Conservation (phyloP, 768 basidiomycete genomes). For the Naematelia aurantialba region DNA sequence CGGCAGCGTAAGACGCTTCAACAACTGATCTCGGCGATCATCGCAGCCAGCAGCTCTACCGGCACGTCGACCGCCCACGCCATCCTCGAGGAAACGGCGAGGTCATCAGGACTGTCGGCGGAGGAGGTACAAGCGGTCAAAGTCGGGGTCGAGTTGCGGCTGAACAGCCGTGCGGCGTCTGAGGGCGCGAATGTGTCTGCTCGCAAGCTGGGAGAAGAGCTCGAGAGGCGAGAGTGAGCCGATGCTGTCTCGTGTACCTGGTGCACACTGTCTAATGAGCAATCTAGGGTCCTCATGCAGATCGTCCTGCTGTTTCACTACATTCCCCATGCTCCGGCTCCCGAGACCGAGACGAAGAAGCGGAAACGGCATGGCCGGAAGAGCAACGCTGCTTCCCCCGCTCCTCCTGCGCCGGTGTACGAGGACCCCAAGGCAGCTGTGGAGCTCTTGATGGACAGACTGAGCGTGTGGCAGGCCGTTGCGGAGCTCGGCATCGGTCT, state of each 20-base stretch:
- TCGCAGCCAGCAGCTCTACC: not conserved
- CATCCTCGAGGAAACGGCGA: slow-evolving; percentile 6
- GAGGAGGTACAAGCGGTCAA: slow-evolving; percentile 4
- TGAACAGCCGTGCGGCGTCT: slow-evolving; percentile 14
- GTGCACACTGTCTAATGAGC: not conserved
- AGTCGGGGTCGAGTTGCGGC: slow-evolving; percentile 20
- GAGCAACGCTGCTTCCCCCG: not conserved
- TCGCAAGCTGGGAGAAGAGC: slow-evolving; percentile 33
- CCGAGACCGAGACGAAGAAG: slow-evolving; percentile 15
- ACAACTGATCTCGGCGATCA: slow-evolving; percentile 12
- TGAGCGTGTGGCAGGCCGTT: slow-evolving; percentile 46
- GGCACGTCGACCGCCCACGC: not conserved
- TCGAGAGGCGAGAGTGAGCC: slow-evolving; percentile 45
- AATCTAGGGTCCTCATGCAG: slow-evolving; percentile 33
- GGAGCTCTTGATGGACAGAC: slow-evolving; percentile 40
- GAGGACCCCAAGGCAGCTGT: slow-evolving; percentile 33
- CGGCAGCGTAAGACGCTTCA: slow-evolving; percentile 25
- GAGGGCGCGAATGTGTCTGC: slow-evolving; percentile 16
- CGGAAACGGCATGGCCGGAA: slow-evolving; percentile 22
- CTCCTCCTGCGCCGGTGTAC: slow-evolving; percentile 4
- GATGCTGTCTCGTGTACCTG: not conserved
- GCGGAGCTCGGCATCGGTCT: slow-evolving; percentile 26
- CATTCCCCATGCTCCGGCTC: not conserved
- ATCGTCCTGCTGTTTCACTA: slow-evolving; percentile 22
- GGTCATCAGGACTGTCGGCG: not conserved